A percentile compares a stretch with the other conserved stretches of the same genome.
Evolutionary conservation across 257 asterid genomes (phyloP).

Genomic region (Solanum rostratum): DNA sequence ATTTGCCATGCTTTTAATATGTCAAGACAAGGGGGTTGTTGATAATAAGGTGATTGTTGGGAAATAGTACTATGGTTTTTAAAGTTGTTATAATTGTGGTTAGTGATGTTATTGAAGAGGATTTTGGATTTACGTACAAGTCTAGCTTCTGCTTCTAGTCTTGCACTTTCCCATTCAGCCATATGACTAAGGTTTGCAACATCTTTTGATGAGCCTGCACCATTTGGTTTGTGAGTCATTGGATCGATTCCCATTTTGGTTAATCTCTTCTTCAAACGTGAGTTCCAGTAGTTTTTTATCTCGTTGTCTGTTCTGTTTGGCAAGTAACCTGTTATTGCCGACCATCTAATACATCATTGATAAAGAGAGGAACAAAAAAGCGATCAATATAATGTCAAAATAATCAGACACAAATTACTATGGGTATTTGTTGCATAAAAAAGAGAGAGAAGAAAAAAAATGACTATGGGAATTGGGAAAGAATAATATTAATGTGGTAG

Average conservation of each 20-base stretch:
- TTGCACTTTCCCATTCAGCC: conserved; percentile 33
- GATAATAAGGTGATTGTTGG: neutral
- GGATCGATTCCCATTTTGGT: conserved; percentile 22
- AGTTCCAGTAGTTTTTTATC: conserved; percentile 19
- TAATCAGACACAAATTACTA: neutral
- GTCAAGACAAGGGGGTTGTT: conserved; percentile 12
- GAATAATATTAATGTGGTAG: neutral
- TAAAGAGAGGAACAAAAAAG: neutral
- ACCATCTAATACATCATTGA: conserved; percentile 9
- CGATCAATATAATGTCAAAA: neutral
- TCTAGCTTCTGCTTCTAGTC: conserved; percentile 26
- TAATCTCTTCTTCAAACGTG: conserved; percentile 18
- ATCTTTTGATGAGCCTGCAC: neutral
- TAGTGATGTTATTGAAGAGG: neutral
- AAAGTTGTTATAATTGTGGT: neutral
- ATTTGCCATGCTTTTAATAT: conserved; percentile 11
- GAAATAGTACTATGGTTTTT: neutral
- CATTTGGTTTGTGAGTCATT: conserved; percentile 13
- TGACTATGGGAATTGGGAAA: neutral
- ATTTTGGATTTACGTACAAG: neutral
- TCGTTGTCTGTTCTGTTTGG: conserved; percentile 26
- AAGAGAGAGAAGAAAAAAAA: neutral
- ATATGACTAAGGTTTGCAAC: conserved; percentile 20
- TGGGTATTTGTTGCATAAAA: neutral
- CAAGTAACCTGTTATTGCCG: conserved; percentile 10